Base-by-base conservation (phyloP, 1,139 yeast species). In the Saccharomycopsis phalli region DNA sequence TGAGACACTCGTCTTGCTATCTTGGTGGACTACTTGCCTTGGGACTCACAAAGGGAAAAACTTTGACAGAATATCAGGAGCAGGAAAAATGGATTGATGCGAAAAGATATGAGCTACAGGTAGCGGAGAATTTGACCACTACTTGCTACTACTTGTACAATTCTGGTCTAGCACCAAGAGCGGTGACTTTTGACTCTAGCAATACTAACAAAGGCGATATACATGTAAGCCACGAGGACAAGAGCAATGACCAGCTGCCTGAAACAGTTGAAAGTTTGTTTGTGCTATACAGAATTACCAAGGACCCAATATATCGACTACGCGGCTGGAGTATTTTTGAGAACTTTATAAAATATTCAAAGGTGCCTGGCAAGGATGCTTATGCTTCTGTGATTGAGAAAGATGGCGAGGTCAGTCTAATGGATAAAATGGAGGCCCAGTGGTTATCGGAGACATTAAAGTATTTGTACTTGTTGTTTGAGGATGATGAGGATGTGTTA, bases 391-490 rank as follows among this genome's bases (percentile, higher is more conserved):
- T 88, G 49, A 94, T 86, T 37, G 49, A 53, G 2, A 50, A 58
- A 3, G 68, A 74, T 13, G 76, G 83, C 7, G 36, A 44, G 27
- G 63, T 75, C 1, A 59, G 56, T 26, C 60, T 57, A 49, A 62
- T 72, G 41, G 94, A 88, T 60, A 84, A 84, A 55, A 74, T 84
- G 71, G 96, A 88, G 59, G 80, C 94, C 13, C 86, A 86, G 66
- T 88, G 97, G 97, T 66, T 84, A 45, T 88, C 95, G 0, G 96
- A 88, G 59, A 88, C 97, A 1, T 70, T 88, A 55, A 88, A 88
- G 60, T 88, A 88, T 58, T 67, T 88, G 44, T 87, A 86, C 58
- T 65, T 88, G 47, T 66, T 88, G 50, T 88, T 88, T 60, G 81
- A 74, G 44, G 86, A 81, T 51, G 76, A 77, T 32, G 69, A 69